Base-by-base conservation (phyloP, 148 eudicot genomes). In the Drosera capensis region DNA sequence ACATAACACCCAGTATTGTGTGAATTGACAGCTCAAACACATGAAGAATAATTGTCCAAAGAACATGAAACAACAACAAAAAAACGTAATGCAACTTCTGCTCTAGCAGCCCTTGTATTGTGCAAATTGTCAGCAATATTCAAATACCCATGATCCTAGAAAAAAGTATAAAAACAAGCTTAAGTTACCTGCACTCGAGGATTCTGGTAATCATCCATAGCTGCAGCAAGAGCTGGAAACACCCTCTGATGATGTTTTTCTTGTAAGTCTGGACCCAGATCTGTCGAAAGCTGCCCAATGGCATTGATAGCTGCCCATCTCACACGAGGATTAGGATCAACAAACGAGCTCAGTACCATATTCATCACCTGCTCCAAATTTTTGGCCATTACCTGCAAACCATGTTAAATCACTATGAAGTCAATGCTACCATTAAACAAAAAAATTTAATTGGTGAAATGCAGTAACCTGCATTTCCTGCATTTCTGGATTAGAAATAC, bases 221-320 rank as follows among this genome's bases (percentile, higher is more conserved):
- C 79, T 48, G 57, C 56, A 52, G 92, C 97, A 39, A 88, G 66
- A 13, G 97, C 82, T 29, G 97, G 94, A 50, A 88, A 61, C 49
- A 80, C 94, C 25, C 47, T 57, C 8, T 75, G 84, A 47, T 88
- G 97, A 60, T 78, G 78, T 54, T 88, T 83, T 30, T 65, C 71
- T 66, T 88, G 97, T 74, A 88, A 70, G 59, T 88, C 97, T 14
- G 97, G 97, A 14, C 94, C 97, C 49, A 88, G 57, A 59, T 88
- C 97, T 14, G 97, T 88, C 14, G 97, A 84, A 54, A 88, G 49
- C 61, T 88, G 97, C 41, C 97, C 97, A 65, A 84, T 75, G 13
- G 94, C 95, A 69, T 88, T 88, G 65, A 88, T 88, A 46, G 97
- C 97, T 6, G 97, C 94, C 97, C 97, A 88, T 29, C 97, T 67